Percentiles rank a stretch among this genome's conserved stretches.
phyloP scores from a whole-genome alignment of 805 yeast species.

The Cyberlindnera xylosilytica region DNA sequence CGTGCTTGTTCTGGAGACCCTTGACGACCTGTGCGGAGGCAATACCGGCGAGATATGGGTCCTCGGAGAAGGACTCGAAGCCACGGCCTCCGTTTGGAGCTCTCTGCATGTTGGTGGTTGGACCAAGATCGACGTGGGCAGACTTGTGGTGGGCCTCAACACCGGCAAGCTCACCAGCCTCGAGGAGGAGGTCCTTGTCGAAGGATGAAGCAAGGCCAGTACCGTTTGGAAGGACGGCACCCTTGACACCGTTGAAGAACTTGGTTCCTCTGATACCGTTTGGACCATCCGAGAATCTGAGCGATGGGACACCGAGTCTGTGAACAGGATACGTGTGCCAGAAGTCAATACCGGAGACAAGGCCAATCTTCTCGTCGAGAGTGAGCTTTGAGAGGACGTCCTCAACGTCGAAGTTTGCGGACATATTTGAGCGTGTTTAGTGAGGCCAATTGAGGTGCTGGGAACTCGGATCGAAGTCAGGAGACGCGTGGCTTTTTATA shows the following conservation, averaged over 20 bases:
- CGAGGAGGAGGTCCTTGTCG: slow-evolving; percentile 42
- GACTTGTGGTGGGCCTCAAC: slow-evolving; percentile 52
- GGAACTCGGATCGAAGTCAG: too few species aligned
- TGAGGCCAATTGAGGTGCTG: neutral
- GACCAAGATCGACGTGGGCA: slow-evolving; percentile 47
- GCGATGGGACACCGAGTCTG: slow-evolving; percentile 38
- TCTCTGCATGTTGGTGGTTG: slow-evolving; percentile 50
- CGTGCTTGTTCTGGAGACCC: slow-evolving; percentile 50
- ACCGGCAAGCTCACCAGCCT: slow-evolving; percentile 52
- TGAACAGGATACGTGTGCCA: slow-evolving; percentile 42
- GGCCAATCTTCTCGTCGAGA: slow-evolving; percentile 15
- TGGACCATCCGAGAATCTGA: slow-evolving; percentile 57
- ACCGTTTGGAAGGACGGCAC: slow-evolving; percentile 57
- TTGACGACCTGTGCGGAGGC: slow-evolving; percentile 45
- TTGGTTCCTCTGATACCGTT: slow-evolving; percentile 60
- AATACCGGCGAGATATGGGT: slow-evolving; percentile 47
- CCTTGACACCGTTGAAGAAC: slow-evolving; percentile 48
- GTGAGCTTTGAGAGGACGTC: slow-evolving; percentile 16
- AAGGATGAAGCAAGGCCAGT: slow-evolving; percentile 57
- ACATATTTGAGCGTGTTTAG: slow-evolving; percentile 3
- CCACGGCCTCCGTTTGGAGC: slow-evolving; percentile 63
- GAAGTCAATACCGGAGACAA: slow-evolving; percentile 35
- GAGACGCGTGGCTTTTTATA: too few species aligned
- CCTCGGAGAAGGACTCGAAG: slow-evolving; percentile 60
- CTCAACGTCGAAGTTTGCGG: slow-evolving; percentile 17